Conservation (phyloP, 2,329 filamentous ascomycete species). For the Colletotrichum sp. region DNA sequence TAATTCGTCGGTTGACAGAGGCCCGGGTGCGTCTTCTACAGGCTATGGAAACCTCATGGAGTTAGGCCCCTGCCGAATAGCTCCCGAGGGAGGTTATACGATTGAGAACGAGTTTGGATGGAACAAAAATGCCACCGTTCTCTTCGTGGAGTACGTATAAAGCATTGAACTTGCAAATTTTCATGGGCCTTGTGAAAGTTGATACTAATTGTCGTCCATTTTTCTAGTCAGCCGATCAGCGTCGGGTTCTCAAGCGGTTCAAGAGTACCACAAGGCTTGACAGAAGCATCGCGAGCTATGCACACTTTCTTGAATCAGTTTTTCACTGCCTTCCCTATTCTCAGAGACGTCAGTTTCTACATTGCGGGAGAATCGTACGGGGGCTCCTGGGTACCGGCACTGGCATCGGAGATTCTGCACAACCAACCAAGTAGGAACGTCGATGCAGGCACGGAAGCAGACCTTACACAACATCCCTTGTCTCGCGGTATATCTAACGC, state of each 20-base stretch:
- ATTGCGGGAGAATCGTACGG: neutral
- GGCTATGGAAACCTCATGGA: neutral
- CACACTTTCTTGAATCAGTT: neutral
- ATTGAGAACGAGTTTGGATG: neutral
- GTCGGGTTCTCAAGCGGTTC: neutral
- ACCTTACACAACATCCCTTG: neutral
- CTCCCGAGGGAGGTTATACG: neutral
- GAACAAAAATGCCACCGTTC: neutral
- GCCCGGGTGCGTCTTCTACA: neutral
- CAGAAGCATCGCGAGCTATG: neutral
- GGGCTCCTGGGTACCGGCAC: neutral
- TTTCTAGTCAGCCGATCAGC: neutral
- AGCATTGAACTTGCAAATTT: neutral
- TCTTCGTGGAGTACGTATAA: neutral
- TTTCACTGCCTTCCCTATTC: neutral
- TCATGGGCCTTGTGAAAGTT: neutral
- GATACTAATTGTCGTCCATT: neutral
- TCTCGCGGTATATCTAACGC: accelerated
- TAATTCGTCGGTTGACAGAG: neutral
- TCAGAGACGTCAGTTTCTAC: neutral
- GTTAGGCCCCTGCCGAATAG: neutral
- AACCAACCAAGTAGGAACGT: neutral
- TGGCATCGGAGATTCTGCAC: neutral
- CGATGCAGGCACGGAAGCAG: neutral
- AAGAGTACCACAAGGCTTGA: neutral